phyloP scores from a whole-genome alignment of 2,329 filamentous ascomycete species.

The Monilinia vaccinii-corymbosi region DNA sequence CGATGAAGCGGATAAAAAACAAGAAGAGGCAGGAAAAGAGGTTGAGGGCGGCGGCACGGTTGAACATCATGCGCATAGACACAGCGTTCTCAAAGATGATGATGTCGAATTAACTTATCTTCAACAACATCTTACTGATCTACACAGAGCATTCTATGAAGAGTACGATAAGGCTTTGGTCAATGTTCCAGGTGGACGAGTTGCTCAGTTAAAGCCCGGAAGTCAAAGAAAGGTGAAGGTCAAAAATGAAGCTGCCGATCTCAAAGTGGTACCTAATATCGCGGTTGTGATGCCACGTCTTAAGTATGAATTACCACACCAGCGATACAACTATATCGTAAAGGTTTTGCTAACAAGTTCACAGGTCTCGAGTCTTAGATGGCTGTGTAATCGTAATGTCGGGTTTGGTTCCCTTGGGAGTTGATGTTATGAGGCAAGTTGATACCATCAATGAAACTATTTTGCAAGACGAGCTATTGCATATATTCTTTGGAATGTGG shows the following conservation, averaged over 20 bases:
- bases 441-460: background rate
- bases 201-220: slow-evolving; percentile 32
- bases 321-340: background rate
- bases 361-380: slow-evolving; percentile 52
- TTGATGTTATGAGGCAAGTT: slow-evolving; percentile 54
- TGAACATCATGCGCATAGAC: slow-evolving; percentile 37
- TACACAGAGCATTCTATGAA: slow-evolving; percentile 76
- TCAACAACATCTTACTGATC: slow-evolving; percentile 61
- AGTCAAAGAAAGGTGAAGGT: slow-evolving; percentile 36
- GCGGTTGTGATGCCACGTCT: slow-evolving; percentile 75
- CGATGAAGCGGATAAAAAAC: slow-evolving; percentile 70
- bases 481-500: slow-evolving; percentile 11
- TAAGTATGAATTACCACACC: slow-evolving; percentile 43
- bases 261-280: slow-evolving; percentile 69
- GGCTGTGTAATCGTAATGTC: slow-evolving; percentile 79
- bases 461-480: slow-evolving; percentile 12
- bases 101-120: slow-evolving; percentile 74
- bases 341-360: slow-evolving; percentile 15
- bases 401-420: slow-evolving; percentile 76
- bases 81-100: slow-evolving; percentile 79
- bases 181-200: slow-evolving; percentile 32
- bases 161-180: slow-evolving; percentile 57
- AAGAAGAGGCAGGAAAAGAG: slow-evolving; percentile 31
- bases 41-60: slow-evolving; percentile 32
- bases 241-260: slow-evolving; percentile 35